phyloP scores from a whole-genome alignment of 2,329 filamentous ascomycete species.

The Apiospora malaysiana region DNA sequence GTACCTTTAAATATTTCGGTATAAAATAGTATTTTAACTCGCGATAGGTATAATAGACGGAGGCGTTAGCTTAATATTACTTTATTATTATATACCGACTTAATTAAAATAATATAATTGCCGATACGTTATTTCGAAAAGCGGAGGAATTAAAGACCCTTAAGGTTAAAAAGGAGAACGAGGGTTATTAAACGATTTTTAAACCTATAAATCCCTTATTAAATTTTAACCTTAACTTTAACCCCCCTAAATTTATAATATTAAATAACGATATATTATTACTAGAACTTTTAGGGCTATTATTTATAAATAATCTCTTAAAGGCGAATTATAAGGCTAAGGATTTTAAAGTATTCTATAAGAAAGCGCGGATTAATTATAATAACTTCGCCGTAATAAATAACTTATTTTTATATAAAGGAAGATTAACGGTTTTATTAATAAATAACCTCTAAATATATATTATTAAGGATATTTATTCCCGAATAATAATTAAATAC shows the following conservation, averaged over 20 bases:
- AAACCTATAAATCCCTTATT: background rate
- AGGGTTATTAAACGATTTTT: background rate
- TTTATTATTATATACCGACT: background rate
- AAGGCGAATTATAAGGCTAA: background rate
- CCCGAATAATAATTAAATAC: background rate
- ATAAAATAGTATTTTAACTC: background rate
- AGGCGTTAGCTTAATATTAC: background rate
- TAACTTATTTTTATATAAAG: slow-evolving; percentile 15
- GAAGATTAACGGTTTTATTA: background rate
- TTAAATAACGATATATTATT: background rate
- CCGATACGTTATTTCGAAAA: background rate
- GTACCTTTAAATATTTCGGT: background rate
- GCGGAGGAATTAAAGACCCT: background rate
- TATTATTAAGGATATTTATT: background rate
- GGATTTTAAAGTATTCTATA: background rate
- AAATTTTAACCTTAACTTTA: background rate
- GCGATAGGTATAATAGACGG: background rate
- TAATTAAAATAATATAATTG: background rate
- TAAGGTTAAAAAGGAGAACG: background rate
- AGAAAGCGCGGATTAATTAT: background rate
- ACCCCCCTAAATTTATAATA: background rate
- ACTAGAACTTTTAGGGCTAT: background rate
- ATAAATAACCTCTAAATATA: background rate
- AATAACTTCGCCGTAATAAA: background rate
- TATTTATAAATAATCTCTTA: background rate